Conservation (phyloP, 148 eudicot species). For the Limonium bicolor region DNA sequence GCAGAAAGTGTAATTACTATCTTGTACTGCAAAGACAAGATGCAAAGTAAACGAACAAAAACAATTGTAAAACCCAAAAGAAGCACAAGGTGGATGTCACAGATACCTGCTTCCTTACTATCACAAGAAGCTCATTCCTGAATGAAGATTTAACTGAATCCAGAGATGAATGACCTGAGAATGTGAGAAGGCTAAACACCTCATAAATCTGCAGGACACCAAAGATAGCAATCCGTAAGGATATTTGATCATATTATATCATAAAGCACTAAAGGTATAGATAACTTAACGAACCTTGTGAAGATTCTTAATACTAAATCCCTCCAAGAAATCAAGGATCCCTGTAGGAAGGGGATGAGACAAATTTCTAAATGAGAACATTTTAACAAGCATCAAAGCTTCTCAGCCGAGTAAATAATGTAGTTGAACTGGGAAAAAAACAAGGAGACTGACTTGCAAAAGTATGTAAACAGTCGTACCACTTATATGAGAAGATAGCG, state of each 20-base stretch:
- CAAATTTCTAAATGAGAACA: too few relatives aligned
- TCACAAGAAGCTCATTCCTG: constrained; percentile 42
- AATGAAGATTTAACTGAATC: constrained; percentile 28
- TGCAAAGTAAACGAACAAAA: neutral
- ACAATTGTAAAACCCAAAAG: neutral
- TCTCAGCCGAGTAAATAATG: too few relatives aligned
- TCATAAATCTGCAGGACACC: constrained; percentile 32
- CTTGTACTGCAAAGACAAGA: neutral
- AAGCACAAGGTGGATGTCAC: neutral
- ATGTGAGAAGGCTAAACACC: constrained; percentile 32
- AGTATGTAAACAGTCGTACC: too few relatives aligned
- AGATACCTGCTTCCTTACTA: constrained; percentile 44
- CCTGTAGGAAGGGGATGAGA: too few relatives aligned
- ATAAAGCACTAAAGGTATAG: neutral
- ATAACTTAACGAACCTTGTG: constrained; percentile 25
- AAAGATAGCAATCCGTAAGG: neutral
- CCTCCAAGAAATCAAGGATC: constrained; percentile 50
- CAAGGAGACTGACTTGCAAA: too few relatives aligned
- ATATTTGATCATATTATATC: too few relatives aligned
- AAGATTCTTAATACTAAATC: constrained; percentile 33
- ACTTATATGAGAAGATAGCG: constrained; percentile 36
- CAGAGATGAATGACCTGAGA: constrained; percentile 19
- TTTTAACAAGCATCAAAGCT: too few relatives aligned
- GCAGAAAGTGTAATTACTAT: neutral
- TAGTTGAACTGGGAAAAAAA: too few relatives aligned